Evolutionary conservation across 306 rosid species (phyloP).

Genomic region (Lathyrus tuberosus): DNA sequence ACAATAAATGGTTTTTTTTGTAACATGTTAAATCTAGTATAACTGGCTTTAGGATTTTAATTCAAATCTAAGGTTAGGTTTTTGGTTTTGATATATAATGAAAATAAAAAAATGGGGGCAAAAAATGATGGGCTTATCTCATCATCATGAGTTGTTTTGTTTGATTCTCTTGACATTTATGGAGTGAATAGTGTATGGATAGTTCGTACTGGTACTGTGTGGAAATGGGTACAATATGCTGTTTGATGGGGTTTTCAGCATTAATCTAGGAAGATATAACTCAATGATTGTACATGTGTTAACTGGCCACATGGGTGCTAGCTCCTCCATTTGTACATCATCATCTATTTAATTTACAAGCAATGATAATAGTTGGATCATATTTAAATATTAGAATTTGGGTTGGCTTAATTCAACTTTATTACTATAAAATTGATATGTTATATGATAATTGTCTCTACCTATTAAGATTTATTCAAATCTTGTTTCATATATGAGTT

Average conservation of each 20-base stretch:
- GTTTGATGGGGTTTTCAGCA: slow-evolving; percentile 40
- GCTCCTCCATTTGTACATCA: background rate
- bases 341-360: background rate
- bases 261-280: slow-evolving; percentile 44
- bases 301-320: slow-evolving; percentile 56
- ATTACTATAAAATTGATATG: too few species aligned
- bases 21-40: slow-evolving; percentile 39
- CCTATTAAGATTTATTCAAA: too few species aligned
- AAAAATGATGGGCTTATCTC: slow-evolving; percentile 41
- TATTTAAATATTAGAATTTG: too few species aligned
- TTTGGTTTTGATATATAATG: background rate
- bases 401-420: too few species aligned
- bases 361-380: too few species aligned
- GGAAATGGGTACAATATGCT: slow-evolving; percentile 38
- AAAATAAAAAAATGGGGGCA: slow-evolving; percentile 18
- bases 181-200: slow-evolving; percentile 40
- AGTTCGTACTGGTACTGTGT: slow-evolving; percentile 40
- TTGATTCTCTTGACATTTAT: slow-evolving; percentile 32
- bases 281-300: slow-evolving; percentile 56
- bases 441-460: too few species aligned
- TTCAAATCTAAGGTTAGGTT: slow-evolving; percentile 47
- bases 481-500: too few species aligned
- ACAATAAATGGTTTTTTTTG: slow-evolving; percentile 45
- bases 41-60: slow-evolving; percentile 46
- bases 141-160: slow-evolving; percentile 36